Evolutionary conservation across 2,329 filamentous ascomycete genomes (phyloP).

Genomic region (Gliomastix tumulicola): DNA sequence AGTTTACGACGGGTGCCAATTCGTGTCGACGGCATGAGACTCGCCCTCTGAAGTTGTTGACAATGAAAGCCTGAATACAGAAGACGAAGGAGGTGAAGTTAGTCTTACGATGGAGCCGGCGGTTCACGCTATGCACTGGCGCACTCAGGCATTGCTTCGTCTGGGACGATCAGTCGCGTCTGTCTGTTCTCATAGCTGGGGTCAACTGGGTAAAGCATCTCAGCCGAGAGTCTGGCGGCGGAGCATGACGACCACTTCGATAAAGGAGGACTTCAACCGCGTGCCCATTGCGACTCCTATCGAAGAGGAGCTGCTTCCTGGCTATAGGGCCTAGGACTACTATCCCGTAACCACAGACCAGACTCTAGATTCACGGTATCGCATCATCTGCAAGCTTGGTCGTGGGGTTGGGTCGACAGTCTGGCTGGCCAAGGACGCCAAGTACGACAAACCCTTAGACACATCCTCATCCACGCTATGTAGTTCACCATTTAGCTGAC

Average conservation of each 20-base stretch:
- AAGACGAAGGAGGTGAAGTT: too few relatives aligned
- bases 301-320: constrained; percentile 8
- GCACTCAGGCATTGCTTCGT: neutral
- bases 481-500: constrained; percentile 1
- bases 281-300: constrained; percentile 3
- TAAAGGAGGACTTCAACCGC: constrained; percentile 3
- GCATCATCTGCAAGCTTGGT: constrained; percentile 7
- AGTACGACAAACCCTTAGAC: constrained; percentile 1
- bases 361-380: constrained; percentile 5
- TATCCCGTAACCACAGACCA: constrained; percentile 3
- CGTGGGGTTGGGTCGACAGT: constrained; percentile 6
- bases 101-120: too few relatives aligned
- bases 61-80: too few relatives aligned
- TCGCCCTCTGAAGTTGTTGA: too few relatives aligned
- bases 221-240: constrained; percentile 1
- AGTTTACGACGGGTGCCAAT: too few relatives aligned
- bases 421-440: constrained; percentile 5
- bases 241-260: constrained; percentile 2
- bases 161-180: constrained; percentile 1
- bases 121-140: too few relatives aligned
- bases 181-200: neutral
- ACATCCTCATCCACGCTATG: neutral
- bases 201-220: constrained; percentile 1
- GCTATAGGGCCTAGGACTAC: constrained; percentile 6
- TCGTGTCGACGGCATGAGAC: too few relatives aligned